A percentile compares a stretch with the other conserved stretches of the same genome.
These are phyloP conservation scores for Parathielavia hyrcaniae DNA, from an alignment of 495 filamentous ascomycete genomes.

Conservation along the genomic window DNA sequence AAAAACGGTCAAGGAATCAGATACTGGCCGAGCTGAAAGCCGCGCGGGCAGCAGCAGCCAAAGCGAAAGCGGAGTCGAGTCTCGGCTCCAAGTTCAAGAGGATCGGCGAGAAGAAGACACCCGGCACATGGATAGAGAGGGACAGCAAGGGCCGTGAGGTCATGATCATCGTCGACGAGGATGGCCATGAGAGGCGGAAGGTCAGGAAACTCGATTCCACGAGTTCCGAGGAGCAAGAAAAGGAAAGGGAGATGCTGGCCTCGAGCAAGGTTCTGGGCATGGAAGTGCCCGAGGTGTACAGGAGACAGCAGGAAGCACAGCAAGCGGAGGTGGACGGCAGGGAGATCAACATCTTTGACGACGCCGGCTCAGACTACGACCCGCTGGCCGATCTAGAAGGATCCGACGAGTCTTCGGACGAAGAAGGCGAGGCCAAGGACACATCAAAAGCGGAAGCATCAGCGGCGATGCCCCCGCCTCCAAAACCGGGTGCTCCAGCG, in stretches of 20 bases:
- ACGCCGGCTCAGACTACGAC: constrained; percentile 79
- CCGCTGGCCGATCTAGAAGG: constrained; percentile 68
- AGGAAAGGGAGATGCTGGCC: constrained; percentile 50
- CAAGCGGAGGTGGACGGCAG: constrained; percentile 51
- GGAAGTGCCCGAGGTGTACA: constrained; percentile 63
- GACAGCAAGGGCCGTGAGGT: constrained; percentile 75
- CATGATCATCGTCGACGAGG: constrained; percentile 74
- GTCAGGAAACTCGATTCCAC: constrained; percentile 50
- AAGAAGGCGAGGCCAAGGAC: constrained; percentile 24
- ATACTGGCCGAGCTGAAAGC: constrained; percentile 78
- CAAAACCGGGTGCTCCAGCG: constrained; percentile 29
- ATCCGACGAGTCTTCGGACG: constrained; percentile 39
- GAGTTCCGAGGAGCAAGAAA: constrained; percentile 32
- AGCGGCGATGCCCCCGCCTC: constrained; percentile 41
- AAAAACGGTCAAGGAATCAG: constrained; percentile 72
- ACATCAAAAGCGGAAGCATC: constrained; percentile 12
- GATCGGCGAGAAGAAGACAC: constrained; percentile 59
- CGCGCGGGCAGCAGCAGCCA: constrained; percentile 57
- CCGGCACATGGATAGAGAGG: constrained; percentile 61
- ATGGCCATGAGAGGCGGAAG: constrained; percentile 85
- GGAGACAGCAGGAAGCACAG: constrained; percentile 33
- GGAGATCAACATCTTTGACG: constrained; percentile 76
- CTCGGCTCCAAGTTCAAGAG: constrained; percentile 78
- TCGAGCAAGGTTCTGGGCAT: constrained; percentile 70
- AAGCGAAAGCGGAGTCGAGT: constrained; percentile 48